phyloP scores from a whole-genome alignment of 768 basidiomycete genomes.

The Mycena epipterygia region DNA sequence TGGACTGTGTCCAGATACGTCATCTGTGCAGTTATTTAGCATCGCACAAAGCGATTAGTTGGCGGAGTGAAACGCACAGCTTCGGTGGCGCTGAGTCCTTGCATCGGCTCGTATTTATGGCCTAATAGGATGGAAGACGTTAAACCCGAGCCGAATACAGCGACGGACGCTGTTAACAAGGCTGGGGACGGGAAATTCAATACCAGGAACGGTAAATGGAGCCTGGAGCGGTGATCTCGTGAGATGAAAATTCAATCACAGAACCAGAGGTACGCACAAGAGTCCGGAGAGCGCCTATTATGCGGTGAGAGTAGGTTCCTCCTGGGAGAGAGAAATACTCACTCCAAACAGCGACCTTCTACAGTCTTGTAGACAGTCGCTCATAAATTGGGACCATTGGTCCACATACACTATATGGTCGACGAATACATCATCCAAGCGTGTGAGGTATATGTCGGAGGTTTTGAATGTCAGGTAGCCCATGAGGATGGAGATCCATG shows the following conservation, averaged over 20 bases:
- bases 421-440: conserved; percentile 63
- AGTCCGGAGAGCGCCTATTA: conserved; percentile 27
- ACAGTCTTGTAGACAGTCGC: conserved; percentile 63
- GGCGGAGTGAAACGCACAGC: conserved; percentile 58
- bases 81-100: conserved; percentile 49
- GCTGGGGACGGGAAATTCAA: conserved; percentile 41
- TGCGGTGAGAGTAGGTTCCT: conserved; percentile 36
- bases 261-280: conserved; percentile 3
- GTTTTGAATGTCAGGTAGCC: conserved; percentile 61
- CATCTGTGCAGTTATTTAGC: conserved; percentile 39
- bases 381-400: conserved; percentile 66
- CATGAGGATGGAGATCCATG: conserved; percentile 48
- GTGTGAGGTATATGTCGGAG: conserved; percentile 54
- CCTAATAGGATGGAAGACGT: conserved; percentile 50
- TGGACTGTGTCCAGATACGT: conserved; percentile 52
- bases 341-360: conserved; percentile 54
- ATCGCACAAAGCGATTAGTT: not conserved
- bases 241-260: not conserved
- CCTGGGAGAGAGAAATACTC: conserved; percentile 33
- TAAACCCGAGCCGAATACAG: conserved; percentile 49
- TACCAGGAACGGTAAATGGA: conserved; percentile 51
- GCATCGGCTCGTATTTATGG: conserved; percentile 53
- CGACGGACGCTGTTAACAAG: conserved; percentile 47
- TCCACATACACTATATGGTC: conserved; percentile 68
- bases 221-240: conserved; percentile 42